Evolutionary conservation across 2,329 filamentous ascomycete genomes (phyloP).

Genomic region (Beauveria scarabaeidicola): DNA sequence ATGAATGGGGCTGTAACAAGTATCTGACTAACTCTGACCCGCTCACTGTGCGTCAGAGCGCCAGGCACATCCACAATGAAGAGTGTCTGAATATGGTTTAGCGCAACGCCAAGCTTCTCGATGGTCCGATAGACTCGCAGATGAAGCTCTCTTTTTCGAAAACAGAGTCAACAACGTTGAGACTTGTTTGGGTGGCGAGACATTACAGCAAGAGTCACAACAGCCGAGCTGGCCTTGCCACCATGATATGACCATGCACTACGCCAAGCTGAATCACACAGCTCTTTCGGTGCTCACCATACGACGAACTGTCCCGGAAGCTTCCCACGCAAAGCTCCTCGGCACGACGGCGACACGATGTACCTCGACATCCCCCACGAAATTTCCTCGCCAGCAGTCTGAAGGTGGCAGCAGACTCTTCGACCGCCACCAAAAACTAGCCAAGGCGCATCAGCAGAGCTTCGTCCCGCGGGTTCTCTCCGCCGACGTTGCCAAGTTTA

Average conservation of each 20-base stretch:
- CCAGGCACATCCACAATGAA: slow-evolving; percentile 2
- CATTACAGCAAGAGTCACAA: neutral
- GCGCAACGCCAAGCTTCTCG: neutral
- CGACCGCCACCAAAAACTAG: neutral
- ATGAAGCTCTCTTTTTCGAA: neutral
- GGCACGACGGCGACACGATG: neutral
- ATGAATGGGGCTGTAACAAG: neutral
- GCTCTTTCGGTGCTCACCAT: neutral
- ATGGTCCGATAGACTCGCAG: neutral
- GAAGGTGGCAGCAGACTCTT: neutral
- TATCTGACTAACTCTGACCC: neutral
- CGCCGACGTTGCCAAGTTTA: slow-evolving; percentile 2
- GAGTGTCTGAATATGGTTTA: neutral
- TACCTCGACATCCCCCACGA: neutral
- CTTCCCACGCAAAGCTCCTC: neutral
- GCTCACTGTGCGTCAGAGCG: neutral
- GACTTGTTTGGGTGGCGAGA: neutral
- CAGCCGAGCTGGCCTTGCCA: neutral
- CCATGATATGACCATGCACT: slow-evolving; percentile 5
- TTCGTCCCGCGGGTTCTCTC: neutral
- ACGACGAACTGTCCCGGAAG: neutral
- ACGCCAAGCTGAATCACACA: slow-evolving; percentile 1
- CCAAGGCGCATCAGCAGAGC: neutral
- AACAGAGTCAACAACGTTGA: neutral
- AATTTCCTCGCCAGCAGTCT: neutral